These are phyloP conservation scores for Talaromyces marneffei DNA, from an alignment of 2,329 filamentous ascomycete species.

Conservation along the genomic window DNA sequence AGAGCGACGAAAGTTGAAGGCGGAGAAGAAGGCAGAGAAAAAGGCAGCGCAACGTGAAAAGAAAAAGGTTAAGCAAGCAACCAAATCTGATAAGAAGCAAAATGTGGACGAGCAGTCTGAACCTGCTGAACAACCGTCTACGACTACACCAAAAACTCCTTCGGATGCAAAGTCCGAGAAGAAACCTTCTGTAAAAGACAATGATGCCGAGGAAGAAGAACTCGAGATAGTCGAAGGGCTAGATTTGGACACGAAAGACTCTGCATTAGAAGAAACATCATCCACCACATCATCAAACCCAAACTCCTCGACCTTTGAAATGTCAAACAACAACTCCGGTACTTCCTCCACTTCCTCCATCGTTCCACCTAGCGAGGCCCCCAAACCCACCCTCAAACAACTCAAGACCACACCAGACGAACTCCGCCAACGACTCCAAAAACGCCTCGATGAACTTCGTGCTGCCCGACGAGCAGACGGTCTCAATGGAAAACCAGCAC, in stretches of 20 bases:
- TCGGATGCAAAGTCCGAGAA: conserved; percentile 21
- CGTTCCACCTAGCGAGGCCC: conserved; percentile 39
- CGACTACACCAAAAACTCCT: conserved; percentile 4
- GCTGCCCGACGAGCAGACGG: conserved; percentile 83
- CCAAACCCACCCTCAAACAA: conserved; percentile 49
- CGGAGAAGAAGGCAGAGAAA: conserved; percentile 44
- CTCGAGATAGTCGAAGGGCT: conserved; percentile 47
- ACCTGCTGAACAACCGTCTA: conserved; percentile 14
- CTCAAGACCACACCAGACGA: conserved; percentile 65
- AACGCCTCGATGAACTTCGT: conserved; percentile 77
- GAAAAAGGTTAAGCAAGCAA: conserved; percentile 37
- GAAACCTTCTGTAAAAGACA: conserved; percentile 17
- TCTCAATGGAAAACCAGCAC: conserved; percentile 71
- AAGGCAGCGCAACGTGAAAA: conserved; percentile 30
- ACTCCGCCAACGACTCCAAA: conserved; percentile 70
- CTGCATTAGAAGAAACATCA: conserved; percentile 28
- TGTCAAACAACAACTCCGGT: conserved; percentile 44
- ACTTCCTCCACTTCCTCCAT: conserved; percentile 66
- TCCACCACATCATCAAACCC: conserved; percentile 45
- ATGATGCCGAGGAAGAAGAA: conserved; percentile 26
- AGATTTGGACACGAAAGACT: conserved; percentile 41
- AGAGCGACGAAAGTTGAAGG: conserved; percentile 32
- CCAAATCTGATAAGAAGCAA: conserved; percentile 18
- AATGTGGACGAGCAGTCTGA: conserved; percentile 18
- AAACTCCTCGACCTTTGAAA: conserved; percentile 54